A percentile compares a stretch with the other conserved stretches of the same genome.
Conservation (phyloP, 106 monocot genomes). For the Allium fistulosum region DNA sequence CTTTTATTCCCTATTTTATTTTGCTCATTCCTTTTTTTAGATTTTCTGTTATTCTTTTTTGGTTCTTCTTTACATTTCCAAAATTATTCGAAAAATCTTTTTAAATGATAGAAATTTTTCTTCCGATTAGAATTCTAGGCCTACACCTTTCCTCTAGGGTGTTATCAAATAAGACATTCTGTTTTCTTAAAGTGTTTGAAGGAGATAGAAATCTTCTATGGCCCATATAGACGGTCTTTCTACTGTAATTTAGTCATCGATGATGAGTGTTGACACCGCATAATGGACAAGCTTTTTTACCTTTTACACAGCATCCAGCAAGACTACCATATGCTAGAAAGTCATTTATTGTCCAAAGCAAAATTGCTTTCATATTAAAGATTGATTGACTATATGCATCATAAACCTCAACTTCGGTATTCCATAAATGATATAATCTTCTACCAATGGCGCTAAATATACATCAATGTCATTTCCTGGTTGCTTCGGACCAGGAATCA, state of each 20-base stretch:
- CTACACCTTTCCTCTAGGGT: background rate
- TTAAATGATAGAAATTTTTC: too few relatives aligned
- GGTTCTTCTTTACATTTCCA: background rate
- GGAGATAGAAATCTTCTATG: background rate
- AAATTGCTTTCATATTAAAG: background rate
- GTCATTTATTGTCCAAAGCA: background rate
- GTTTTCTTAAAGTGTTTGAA: background rate
- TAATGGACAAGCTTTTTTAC: background rate
- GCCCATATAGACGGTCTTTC: background rate
- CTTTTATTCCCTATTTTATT: background rate
- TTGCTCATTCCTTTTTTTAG: too few relatives aligned
- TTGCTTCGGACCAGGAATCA: background rate
- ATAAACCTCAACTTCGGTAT: background rate
- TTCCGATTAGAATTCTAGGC: background rate
- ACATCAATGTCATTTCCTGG: background rate
- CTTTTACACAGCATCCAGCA: background rate
- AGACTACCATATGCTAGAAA: background rate
- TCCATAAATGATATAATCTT: background rate
- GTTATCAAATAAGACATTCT: background rate
- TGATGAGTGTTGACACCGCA: too few relatives aligned
- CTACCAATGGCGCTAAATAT: background rate
- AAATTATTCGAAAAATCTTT: background rate
- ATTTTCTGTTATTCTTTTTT: too few relatives aligned
- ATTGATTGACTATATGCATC: background rate
- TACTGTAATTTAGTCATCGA: background rate